These are phyloP conservation scores for Royoungia palumana DNA, from an alignment of 768 basidiomycete genomes.

Conservation along the genomic window DNA sequence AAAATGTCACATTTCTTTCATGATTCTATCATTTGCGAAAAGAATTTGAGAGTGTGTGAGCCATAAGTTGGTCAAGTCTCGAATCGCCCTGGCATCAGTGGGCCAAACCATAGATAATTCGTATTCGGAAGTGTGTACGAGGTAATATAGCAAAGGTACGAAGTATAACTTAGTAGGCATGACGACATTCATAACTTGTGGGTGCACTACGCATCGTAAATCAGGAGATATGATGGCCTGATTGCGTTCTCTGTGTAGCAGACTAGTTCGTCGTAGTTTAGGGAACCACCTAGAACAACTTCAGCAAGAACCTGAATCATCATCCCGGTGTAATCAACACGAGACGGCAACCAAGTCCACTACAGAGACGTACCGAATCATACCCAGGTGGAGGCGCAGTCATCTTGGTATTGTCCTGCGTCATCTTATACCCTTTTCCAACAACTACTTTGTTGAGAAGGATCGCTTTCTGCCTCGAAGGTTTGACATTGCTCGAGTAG, in stretches of 20 bases:
- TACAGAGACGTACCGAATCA: slow-evolving; percentile 52
- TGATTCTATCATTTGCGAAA: neutral
- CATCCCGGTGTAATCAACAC: neutral
- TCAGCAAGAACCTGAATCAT: slow-evolving; percentile 59
- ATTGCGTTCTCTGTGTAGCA: slow-evolving; percentile 72
- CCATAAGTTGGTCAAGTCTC: neutral
- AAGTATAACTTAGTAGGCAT: slow-evolving; percentile 4
- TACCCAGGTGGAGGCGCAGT: slow-evolving; percentile 60
- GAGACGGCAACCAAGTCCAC: neutral
- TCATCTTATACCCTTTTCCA: slow-evolving; percentile 65
- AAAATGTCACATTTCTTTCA: slow-evolving; percentile 18
- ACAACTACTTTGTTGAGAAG: slow-evolving; percentile 74
- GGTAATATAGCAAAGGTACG: neutral
- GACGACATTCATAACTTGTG: neutral
- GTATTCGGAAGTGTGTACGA: neutral
- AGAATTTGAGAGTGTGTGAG: no score
- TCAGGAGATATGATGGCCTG: slow-evolving; percentile 64
- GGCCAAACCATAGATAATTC: slow-evolving; percentile 7
- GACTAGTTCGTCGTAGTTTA: slow-evolving; percentile 71
- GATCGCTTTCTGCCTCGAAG: slow-evolving; percentile 57
- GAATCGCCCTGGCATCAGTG: neutral
- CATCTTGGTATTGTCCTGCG: slow-evolving; percentile 51
- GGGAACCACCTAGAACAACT: slow-evolving; percentile 48
- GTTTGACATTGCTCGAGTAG: slow-evolving; percentile 58
- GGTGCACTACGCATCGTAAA: slow-evolving; percentile 51